Evolutionary conservation across 23 red algal genomes (phyloP), one percentile per base, ranked within the genome.

Genomic region (Gracilaria caudata): DNA sequence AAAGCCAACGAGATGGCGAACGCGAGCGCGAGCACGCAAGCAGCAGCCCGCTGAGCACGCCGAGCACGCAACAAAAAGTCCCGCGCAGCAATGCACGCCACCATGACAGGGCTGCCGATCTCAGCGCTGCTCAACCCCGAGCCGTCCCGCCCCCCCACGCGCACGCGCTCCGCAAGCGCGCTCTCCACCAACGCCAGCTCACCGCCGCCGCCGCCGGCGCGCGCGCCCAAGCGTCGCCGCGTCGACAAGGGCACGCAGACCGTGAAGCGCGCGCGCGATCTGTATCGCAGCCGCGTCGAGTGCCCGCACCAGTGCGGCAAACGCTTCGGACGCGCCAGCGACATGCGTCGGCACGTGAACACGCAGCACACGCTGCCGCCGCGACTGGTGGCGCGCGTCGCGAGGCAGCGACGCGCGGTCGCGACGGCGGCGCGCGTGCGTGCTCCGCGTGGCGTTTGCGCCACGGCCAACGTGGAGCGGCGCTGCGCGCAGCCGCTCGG

Each of bases 231-330:
- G 64, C 11, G 26, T 4, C 4, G 9, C 4, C 26, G 26, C 64
- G 64, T 68, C 6, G 35, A 72, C 11, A 4, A 26, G 14, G 66
- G 30, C 66, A 72, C 60, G 60, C 60, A 65, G 60, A 65, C 60
- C 10, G 25, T 30, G 14, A 34, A 28, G 60, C 60, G 66, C 66
- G 66, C 66, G 35, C 66, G 57, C 57, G 57, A 58, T 4, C 54
- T 19, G 17, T 24, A 24, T 23, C 2, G 35, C 66, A 7, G 21
- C 33, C 19, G 33, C 35, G 66, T 40, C 6, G 35, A 37, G 20
- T 72, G 33, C 30, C 35, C 33, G 66, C 66, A 4, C 14, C 35
- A 34, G 35, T 40, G 66, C 66, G 66, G 60, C 26, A 28, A 34
- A 9, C 60, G 32, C 60, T 65, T 65, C 13, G 14, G 26, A 7